Evolutionary conservation across 1,284 basidiomycete species (phyloP), one percentile per base, ranked within the genome.

Genomic region (Ustanciosporium gigantosporum): DNA sequence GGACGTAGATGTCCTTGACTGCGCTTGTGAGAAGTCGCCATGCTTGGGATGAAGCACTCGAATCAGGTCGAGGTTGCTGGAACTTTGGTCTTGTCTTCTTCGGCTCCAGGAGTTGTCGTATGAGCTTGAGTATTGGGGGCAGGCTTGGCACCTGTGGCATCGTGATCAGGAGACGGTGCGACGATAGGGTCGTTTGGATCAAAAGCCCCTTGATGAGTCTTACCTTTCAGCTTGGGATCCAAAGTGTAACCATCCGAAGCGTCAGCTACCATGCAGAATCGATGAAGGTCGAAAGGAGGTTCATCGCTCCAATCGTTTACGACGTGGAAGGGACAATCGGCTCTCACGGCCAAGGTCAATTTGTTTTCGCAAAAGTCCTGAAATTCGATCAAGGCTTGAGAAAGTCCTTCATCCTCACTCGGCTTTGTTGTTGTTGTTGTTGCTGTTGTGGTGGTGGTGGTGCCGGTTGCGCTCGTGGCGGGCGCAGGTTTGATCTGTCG

Each of bases 351-450:
- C 1, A 62, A 39, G 0, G 59, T 57, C 16, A 62, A 25, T 36
- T 62, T 62, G 38, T 62, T 62, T 21, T 62, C 59, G 52, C 59
- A 62, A 35, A 38, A 62, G 36, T 62, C 59, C 36, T 56, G 52
- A 29, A 62, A 62, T n/a, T 62, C 59, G 1, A 27, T 23, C 13
- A 62, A 44, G 2, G 59, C 59, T 0, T 38, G 38, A 39, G 46
- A 25, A 14, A 62, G 48, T 20, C 43, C 48, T 0, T 50, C 31
- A 17, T 61, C 58, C 13, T 24, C 9, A n/a, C n/a, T n/a, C n/a
- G n/a, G n/a, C n/a, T n/a, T n/a, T n/a, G 9, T 29, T n/a, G 27
- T n/a, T n/a, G n/a, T 29, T 11, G 17, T 19, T 8, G 8, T 19
- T 13, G 17, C 32, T 11, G 9, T 8, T 8, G 17, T 9, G 11